phyloP scores from a whole-genome alignment of 371 early-diverging fungal genomes.

The Zychaea mexicana region DNA sequence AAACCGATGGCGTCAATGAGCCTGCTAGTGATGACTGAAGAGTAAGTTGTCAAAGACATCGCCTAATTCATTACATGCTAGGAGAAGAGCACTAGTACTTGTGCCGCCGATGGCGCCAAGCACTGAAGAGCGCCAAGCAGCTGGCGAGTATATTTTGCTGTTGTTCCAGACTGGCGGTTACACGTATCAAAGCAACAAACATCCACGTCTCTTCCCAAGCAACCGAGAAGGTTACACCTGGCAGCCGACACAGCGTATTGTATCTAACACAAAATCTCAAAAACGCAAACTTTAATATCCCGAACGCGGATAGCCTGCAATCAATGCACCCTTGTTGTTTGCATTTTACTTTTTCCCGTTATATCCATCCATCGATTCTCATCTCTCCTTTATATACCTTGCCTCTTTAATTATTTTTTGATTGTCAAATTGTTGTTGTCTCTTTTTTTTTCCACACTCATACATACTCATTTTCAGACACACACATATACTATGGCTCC shows the following conservation, averaged over 20 bases:
- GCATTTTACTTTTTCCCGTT: background rate
- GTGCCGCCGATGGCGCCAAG: too few species aligned
- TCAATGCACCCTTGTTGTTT: constrained; percentile 9
- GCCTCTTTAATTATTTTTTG: too few species aligned
- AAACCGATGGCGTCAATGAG: background rate
- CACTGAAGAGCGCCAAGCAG: too few species aligned
- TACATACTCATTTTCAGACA: background rate
- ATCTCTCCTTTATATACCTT: background rate
- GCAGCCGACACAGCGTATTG: too few species aligned
- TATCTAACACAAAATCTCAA: background rate
- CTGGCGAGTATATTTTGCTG: too few species aligned
- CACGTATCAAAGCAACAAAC: background rate
- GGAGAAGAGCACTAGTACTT: too few species aligned
- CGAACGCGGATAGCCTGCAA: background rate
- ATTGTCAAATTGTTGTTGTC: background rate
- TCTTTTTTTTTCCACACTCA: background rate
- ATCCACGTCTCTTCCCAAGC: background rate
- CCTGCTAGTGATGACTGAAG: too few species aligned
- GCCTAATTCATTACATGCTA: too few species aligned
- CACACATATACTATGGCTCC: background rate
- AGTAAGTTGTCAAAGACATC: too few species aligned
- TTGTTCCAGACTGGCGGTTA: too few species aligned
- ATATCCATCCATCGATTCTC: background rate
- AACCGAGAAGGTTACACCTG: too few species aligned
- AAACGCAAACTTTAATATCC: constrained; percentile 1